phyloP scores from a whole-genome alignment of 805 yeast species.

The Suhomyces canberraensis region DNA sequence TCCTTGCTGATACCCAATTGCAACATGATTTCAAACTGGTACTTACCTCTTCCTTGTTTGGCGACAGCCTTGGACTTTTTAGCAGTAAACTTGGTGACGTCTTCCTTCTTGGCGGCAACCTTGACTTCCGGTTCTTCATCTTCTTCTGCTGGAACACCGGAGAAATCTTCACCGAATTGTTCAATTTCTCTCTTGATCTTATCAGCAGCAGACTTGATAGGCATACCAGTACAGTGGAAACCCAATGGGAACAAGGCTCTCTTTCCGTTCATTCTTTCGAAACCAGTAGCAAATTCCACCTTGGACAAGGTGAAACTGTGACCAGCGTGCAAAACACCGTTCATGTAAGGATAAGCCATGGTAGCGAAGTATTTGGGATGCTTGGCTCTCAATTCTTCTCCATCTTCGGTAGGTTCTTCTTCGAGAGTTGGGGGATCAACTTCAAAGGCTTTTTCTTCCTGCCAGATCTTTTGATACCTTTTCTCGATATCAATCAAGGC shows the following conservation, averaged over 20 bases:
- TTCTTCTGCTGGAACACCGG: constrained; percentile 60
- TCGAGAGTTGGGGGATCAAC: constrained; percentile 79
- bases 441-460: constrained; percentile 80
- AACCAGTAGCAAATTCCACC: constrained; percentile 88
- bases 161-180: constrained; percentile 79
- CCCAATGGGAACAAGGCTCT: constrained; percentile 93
- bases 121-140: constrained; percentile 40
- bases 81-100: constrained; percentile 86
- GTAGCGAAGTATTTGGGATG: constrained; percentile 87
- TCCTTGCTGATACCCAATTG: constrained; percentile 85
- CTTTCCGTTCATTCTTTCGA: constrained; percentile 92
- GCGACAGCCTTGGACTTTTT: constrained; percentile 93
- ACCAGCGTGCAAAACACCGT: constrained; percentile 97
- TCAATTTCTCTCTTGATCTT: constrained; percentile 91
- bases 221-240: constrained; percentile 99
- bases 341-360: constrained; percentile 99
- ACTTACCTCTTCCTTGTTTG: constrained; percentile 90
- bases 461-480: constrained; percentile 85
- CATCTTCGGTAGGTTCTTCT: constrained; percentile 46
- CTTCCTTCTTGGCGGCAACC: constrained; percentile 50
- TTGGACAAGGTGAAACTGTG: constrained; percentile 94
- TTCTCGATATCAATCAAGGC: constrained; percentile 84
- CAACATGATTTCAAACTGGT: constrained; percentile 93
- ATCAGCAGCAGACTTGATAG: constrained; percentile 93
- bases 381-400: constrained; percentile 69